Evolutionary conservation across 1,284 basidiomycete genomes (phyloP).

Genomic region (Crucibulum parvulum): DNA sequence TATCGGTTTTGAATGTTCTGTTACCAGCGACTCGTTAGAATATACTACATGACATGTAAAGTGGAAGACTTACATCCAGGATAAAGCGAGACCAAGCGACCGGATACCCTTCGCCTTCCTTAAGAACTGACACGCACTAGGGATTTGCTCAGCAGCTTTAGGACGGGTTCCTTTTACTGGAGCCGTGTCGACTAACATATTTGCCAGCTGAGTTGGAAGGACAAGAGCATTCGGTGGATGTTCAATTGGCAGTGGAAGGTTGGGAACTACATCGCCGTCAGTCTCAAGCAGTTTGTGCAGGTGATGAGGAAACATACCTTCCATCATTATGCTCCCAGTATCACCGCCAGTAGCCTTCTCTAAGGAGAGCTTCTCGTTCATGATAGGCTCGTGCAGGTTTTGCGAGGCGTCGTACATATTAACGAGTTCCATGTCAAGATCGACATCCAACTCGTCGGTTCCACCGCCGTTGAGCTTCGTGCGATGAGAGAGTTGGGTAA

Average conservation of each 20-base stretch:
- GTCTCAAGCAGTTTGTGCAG: not conserved
- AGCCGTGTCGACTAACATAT: constrained; percentile 30
- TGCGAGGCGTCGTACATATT: constrained; percentile 25
- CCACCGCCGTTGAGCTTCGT: not conserved
- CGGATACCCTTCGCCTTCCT: constrained; percentile 65
- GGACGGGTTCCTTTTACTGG: constrained; percentile 15
- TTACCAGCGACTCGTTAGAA: too few species aligned
- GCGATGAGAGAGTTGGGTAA: not conserved
- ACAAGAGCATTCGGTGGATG: constrained; percentile 39
- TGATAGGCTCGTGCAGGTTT: constrained; percentile 46
- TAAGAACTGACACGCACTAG: constrained; percentile 37
- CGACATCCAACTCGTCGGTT: constrained; percentile 31
- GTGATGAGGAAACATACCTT: constrained; percentile 20
- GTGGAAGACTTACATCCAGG: constrained; percentile 64
- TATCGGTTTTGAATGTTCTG: too few species aligned
- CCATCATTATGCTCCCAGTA: constrained; percentile 31
- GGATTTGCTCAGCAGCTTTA: constrained; percentile 6
- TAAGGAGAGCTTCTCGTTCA: constrained; percentile 61
- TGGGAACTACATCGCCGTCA: constrained; percentile 50
- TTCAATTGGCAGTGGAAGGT: constrained; percentile 54
- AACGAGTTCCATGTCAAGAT: constrained; percentile 27
- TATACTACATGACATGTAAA: not conserved
- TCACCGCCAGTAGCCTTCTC: constrained; percentile 34
- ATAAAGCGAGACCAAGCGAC: constrained; percentile 63
- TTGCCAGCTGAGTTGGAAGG: constrained; percentile 39